Base-by-base conservation (phyloP, 768 basidiomycete species). In the Albatrellus ellisii region DNA sequence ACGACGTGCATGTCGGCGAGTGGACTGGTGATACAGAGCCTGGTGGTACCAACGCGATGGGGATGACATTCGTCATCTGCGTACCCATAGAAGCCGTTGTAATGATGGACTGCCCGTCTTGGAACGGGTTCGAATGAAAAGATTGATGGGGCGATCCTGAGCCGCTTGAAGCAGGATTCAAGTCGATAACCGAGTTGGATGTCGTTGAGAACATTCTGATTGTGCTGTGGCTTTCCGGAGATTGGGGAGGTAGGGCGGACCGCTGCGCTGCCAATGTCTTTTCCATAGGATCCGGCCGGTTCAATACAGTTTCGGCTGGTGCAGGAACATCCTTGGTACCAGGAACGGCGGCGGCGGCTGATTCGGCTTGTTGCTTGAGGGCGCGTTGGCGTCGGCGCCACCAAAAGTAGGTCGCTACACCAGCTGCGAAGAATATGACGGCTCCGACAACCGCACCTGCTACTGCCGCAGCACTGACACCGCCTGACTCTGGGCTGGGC, bases 1-100 rank as follows among this genome's bases (percentile, higher is more conserved):
- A 6, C 11, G 17, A n/a, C n/a, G n/a, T n/a, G n/a, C n/a, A 36
- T 41, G 10, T 26, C 35, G 24, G 49, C 36, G 25, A 56, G 22
- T 29, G 41, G n/a, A n/a, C n/a, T 32, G 32, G 60, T 41, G 44
- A 31, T 4, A 59, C 56, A 9, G 70, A 67, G 17, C 73, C 73
- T 14, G 80, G 73, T 4, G 49, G 49, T 26, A 88, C 79, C 32
- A 88, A 67, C 10, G 85, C 85, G 46, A 89, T 88, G 46, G 85
- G 85, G 44, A 89, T 89, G 49, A 87, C 85, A 51, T 89, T 89
- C 18, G 86, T 83, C 32, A 74, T 73, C 54, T 83, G 79, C 11
- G 84, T 79, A n/a, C n/a, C n/a, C 33, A 74, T 70, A n/a, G 78
- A 75, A 8, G 72, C 70, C 0, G 66, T 64, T 22, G 86, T 89